phyloP scores from a whole-genome alignment of 495 filamentous ascomycete genomes.

The Friedmanniomyces simplex region DNA sequence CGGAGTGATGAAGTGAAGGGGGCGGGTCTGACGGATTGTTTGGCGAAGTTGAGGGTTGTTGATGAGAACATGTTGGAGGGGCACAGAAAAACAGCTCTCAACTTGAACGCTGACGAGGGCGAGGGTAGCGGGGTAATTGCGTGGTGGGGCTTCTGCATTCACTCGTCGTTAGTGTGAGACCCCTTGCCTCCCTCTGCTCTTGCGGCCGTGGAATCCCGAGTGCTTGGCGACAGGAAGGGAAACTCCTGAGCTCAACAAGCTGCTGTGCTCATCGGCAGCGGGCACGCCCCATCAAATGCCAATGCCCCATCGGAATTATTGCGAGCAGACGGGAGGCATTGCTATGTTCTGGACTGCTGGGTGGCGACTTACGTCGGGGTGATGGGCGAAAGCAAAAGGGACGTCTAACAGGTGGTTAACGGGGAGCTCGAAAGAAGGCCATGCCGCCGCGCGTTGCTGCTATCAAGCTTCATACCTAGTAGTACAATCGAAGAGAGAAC shows the following conservation, averaged over 20 bases:
- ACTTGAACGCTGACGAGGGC: background rate
- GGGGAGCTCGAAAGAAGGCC: background rate
- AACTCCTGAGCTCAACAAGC: background rate
- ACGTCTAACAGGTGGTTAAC: background rate
- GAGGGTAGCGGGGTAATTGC: background rate
- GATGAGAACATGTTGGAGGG: conserved; percentile 3
- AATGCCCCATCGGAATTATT: background rate
- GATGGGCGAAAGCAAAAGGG: background rate
- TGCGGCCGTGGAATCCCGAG: background rate
- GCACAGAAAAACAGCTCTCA: conserved; percentile 3
- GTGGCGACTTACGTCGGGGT: background rate
- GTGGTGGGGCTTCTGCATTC: too few species aligned
- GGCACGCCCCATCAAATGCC: background rate
- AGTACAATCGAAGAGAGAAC: background rate
- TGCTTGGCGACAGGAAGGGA: background rate
- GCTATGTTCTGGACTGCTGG: background rate
- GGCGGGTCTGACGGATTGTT: background rate
- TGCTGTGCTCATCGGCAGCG: background rate
- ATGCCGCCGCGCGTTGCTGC: background rate
- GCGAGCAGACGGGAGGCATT: background rate
- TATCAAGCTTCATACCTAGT: background rate
- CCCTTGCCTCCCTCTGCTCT: background rate
- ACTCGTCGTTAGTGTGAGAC: too few species aligned
- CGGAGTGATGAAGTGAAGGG: conserved; percentile 12
- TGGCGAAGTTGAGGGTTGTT: conserved; percentile 4